Percentiles rank a stretch among this genome's conserved stretches.
Conservation (phyloP, 768 basidiomycete genomes). For the Rhodotorula graminis region DNA sequence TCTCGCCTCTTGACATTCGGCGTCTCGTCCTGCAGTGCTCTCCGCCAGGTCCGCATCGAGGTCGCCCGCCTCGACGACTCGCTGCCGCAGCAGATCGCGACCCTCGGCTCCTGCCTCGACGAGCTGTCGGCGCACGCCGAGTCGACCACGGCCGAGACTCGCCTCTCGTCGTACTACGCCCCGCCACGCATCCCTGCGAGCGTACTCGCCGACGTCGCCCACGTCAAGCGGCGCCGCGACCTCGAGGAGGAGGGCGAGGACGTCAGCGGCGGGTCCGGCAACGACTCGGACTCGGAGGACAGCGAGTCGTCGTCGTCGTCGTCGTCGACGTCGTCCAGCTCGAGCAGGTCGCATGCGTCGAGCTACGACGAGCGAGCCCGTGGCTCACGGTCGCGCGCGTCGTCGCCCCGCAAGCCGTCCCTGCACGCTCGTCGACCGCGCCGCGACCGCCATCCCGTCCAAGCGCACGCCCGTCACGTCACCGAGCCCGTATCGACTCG, state of each 20-base stretch:
- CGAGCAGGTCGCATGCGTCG: background rate
- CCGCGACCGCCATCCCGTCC: background rate
- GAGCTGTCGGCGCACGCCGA: background rate
- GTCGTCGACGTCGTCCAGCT: background rate
- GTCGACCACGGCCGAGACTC: background rate
- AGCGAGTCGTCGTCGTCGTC: background rate
- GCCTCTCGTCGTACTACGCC: background rate
- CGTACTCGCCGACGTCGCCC: constrained; percentile 5
- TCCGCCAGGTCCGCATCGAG: constrained; percentile 2
- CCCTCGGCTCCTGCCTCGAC: constrained; percentile 2
- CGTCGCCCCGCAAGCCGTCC: too few relatives aligned
- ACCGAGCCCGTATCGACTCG: background rate
- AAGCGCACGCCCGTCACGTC: background rate
- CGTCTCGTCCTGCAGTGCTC: background rate
- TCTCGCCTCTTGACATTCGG: background rate
- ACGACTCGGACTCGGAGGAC: background rate
- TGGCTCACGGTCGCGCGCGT: background rate
- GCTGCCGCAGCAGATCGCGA: background rate
- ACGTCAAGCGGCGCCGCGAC: background rate
- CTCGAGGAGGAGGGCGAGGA: background rate
- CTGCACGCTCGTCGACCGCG: too few relatives aligned
- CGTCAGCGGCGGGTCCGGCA: background rate
- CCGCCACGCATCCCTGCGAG: constrained; percentile 6
- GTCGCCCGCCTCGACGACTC: background rate
- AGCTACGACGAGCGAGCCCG: background rate